phyloP scores from a whole-genome alignment of 1,284 basidiomycete genomes.

The Rhizopogon parksii region DNA sequence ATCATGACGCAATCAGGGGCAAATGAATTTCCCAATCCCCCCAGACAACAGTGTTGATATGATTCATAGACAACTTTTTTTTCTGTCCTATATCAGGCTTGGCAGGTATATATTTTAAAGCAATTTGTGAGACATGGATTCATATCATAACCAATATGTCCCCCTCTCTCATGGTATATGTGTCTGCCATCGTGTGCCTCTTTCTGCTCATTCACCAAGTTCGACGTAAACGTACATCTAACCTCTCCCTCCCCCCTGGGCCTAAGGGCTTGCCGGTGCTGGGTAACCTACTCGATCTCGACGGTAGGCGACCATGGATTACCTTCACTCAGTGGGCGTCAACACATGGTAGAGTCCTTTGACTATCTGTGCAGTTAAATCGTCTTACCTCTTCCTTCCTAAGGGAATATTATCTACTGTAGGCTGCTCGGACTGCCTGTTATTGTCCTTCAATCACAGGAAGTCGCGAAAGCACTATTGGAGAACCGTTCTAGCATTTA shows the following conservation, averaged over 20 bases:
- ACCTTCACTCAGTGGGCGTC: constrained; percentile 26
- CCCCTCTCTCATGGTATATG: constrained; percentile 7
- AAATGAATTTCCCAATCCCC: neutral
- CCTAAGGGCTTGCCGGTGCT: constrained; percentile 26
- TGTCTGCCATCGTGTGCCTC: constrained; percentile 5
- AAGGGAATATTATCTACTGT: constrained; percentile 24
- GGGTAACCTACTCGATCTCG: constrained; percentile 22
- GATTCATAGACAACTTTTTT: neutral
- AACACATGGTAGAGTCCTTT: constrained; percentile 20
- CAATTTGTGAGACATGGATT: neutral
- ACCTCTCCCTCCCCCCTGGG: constrained; percentile 21
- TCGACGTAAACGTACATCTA: constrained; percentile 9
- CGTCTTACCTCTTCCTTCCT: constrained; percentile 3
- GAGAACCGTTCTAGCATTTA: constrained; percentile 29
- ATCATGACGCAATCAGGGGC: neutral
- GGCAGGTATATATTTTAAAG: neutral
- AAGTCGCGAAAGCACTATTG: constrained; percentile 28
- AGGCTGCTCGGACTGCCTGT: constrained; percentile 21
- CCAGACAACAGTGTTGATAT: neutral
- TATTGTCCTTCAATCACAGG: constrained; percentile 26
- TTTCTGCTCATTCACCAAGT: constrained; percentile 9
- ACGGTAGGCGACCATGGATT: constrained; percentile 22
- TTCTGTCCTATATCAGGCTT: neutral
- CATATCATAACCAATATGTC: neutral
- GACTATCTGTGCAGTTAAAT: neutral